Conservation (phyloP, 345 rosid genomes). For the Salix arbutifolia region DNA sequence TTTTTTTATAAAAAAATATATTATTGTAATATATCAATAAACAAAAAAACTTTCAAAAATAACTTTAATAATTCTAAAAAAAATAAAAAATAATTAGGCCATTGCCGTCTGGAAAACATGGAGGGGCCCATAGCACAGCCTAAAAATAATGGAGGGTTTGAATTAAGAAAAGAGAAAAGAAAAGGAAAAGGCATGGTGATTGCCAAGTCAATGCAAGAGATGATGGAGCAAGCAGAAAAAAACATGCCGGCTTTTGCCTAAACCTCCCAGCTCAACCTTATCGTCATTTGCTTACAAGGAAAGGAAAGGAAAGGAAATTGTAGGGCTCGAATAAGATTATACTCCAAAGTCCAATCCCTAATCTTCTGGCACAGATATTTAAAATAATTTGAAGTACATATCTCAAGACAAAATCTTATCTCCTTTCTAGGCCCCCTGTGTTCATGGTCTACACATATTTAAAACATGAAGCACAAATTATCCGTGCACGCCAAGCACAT, state of each 20-base stretch:
- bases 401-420: no score
- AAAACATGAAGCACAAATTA: no score
- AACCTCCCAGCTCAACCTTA: background rate
- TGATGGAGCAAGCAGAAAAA: background rate
- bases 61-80: no score
- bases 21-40: no score
- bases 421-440: no score
- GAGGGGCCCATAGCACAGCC: background rate
- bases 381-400: background rate
- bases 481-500: no score
- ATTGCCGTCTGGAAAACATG: background rate
- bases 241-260: background rate
- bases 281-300: background rate
- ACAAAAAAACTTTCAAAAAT: no score
- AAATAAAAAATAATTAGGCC: no score
- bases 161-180: background rate
- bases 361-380: background rate
- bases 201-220: background rate
- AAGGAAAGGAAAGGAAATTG: background rate
- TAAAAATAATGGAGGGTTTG: background rate
- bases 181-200: background rate
- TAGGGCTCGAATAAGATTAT: background rate
- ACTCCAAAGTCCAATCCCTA: background rate
- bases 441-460: no score
- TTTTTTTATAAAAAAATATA: no score